A percentile compares a stretch with the other conserved stretches of the same genome.
phyloP scores from a whole-genome alignment of 495 filamentous ascomycete genomes.

The Xylaria castorea region DNA sequence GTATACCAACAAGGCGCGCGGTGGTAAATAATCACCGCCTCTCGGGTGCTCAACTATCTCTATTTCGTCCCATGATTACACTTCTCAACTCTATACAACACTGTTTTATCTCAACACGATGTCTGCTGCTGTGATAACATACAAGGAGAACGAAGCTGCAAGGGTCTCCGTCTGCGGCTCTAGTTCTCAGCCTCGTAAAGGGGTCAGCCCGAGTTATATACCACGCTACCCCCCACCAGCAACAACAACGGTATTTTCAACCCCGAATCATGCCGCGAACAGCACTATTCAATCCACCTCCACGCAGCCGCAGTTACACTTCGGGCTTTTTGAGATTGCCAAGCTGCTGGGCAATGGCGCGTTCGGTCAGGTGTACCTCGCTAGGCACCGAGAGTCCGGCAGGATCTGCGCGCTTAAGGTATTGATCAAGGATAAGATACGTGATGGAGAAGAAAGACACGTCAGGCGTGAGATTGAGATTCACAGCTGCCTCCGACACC shows the following conservation, averaged over 20 bases:
- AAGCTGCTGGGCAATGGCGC: constrained; percentile 29
- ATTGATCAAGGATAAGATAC: constrained; percentile 20
- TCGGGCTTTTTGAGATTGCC: constrained; percentile 30
- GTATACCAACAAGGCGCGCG: neutral
- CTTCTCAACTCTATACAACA: neutral
- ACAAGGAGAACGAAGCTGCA: neutral
- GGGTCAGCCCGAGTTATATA: neutral
- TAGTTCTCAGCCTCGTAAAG: neutral
- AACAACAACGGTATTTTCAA: neutral
- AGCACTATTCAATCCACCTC: neutral
- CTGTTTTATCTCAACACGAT: neutral
- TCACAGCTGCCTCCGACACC: constrained; percentile 30
- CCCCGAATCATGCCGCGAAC: neutral
- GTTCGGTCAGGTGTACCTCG: constrained; percentile 33
- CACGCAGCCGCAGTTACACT: constrained; percentile 22
- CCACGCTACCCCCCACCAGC: neutral
- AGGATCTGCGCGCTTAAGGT: constrained; percentile 34
- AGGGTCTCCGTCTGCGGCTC: neutral
- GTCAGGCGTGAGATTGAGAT: constrained; percentile 32
- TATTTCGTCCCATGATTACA: neutral
- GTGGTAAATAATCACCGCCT: neutral
- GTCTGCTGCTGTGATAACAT: neutral
- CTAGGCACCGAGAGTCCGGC: constrained; percentile 12
- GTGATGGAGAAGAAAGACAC: constrained; percentile 6
- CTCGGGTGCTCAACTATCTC: neutral